Base-by-base conservation (phyloP, 352 stramenopile genomes). In the Globisporangium uncinulatum region DNA sequence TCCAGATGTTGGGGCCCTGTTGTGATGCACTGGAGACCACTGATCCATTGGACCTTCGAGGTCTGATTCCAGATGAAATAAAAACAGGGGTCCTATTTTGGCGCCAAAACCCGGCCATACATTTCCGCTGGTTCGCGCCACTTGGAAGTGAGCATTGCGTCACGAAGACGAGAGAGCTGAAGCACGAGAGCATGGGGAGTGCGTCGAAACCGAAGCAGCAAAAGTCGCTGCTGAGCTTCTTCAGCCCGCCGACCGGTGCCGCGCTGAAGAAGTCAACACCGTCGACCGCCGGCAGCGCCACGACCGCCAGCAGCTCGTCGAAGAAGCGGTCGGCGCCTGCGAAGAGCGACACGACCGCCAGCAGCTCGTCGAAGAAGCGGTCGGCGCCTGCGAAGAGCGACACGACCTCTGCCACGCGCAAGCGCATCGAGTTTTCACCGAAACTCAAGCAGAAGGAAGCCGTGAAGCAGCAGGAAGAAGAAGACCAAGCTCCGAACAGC, bases 201-300 rank as follows among this genome's bases (percentile, higher is more conserved):
- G 24, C 49, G n/a, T 34, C 10, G 19, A 86, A 73, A 51, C 50
- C 55, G 0, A 83, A 79, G 70, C 73, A 84, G 60, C 83, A 94
- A 71, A 88, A 86, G 65, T 86, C 81, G 49, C 62, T 94, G 57
- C 72, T 94, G 60, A 89, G 67, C 69, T 94, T 94, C 81, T 94
- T 94, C 68, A 92, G 81, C 45, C 79, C 83, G 57, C 79, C 79
- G 32, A 52, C 73, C 47, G 61, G 63, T 37, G 63, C 49, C 19
- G 57, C 66, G 20, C 65, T 63, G 19, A 71, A 74, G 61, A 76
- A 81, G 49, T 75, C 69, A 34, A 66, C 57, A 0, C 51, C 54
- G 13, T 15, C 63, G 34, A 39, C 63, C 20, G 32, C 45, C 2
- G 56, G 24, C 10, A 31, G 19, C 29, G 54, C 44, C 15, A 21